A percentile compares a stretch with the other conserved stretches of the same genome.
Evolutionary conservation across 352 stramenopile species (phyloP).

Genomic region (Phytophthora foliorum): DNA sequence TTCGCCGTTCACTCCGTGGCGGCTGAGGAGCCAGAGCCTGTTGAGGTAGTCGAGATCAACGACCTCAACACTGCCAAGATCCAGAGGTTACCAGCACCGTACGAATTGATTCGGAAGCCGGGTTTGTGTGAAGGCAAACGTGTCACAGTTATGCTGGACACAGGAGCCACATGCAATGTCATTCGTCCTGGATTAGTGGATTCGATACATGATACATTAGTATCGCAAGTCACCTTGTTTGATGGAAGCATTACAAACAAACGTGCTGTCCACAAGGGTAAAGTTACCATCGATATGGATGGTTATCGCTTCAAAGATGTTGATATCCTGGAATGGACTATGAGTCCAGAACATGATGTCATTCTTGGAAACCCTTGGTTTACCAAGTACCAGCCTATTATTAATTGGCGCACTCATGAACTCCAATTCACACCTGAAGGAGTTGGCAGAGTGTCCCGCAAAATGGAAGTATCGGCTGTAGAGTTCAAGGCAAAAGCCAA

Average conservation of each 20-base stretch:
- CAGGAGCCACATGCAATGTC: neutral
- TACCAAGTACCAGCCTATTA: constrained; percentile 18
- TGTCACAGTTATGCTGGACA: too few relatives aligned
- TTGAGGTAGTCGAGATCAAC: too few relatives aligned
- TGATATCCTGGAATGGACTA: constrained; percentile 21
- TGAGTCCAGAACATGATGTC: constrained; percentile 19
- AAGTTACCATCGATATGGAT: neutral
- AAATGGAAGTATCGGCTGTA: constrained; percentile 11
- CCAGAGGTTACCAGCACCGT: too few relatives aligned
- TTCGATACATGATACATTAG: neutral
- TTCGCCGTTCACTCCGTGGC: too few relatives aligned
- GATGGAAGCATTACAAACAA: neutral
- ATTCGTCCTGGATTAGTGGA: neutral
- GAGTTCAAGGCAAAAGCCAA: constrained; percentile 21
- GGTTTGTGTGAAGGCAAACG: too few relatives aligned
- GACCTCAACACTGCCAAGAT: too few relatives aligned
- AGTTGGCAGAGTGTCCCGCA: neutral
- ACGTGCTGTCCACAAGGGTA: neutral
- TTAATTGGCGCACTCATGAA: constrained; percentile 18
- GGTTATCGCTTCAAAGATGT: constrained; percentile 9
- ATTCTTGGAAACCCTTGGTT: constrained; percentile 31
- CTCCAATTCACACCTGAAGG: neutral
- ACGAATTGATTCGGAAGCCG: too few relatives aligned
- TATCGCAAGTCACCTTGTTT: neutral
- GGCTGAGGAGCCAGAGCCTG: too few relatives aligned